Base-by-base conservation (phyloP, 2,329 filamentous ascomycete genomes). In the Venturiaceae sp. region DNA sequence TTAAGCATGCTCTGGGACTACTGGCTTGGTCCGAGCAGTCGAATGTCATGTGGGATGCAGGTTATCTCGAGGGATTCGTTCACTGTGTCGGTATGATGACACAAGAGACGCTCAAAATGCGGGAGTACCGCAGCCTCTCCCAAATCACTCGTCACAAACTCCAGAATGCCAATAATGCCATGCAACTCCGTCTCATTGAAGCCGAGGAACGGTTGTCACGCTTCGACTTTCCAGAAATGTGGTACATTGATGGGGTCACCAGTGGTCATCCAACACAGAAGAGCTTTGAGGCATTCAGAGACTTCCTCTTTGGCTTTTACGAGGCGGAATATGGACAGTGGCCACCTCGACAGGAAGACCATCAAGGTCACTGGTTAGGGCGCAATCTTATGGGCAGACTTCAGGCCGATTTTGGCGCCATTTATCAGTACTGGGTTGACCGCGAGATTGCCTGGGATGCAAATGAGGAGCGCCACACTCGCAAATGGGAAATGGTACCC, bases 341-440 rank as follows among this genome's bases (percentile, higher is more conserved):
- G 86, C 86, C 86, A 3, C 82, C 82, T 1, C 66, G 1, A 64
- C 63, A 14, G 63, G 68, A 26, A 63, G 68, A 37, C 30, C 64
- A 53, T 56, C 61, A 39, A 63, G 62, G 41, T 34, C 63, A 56
- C 37, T 88, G 85, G 85, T 74, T 88, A 13, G 85, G 80, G 4
- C 76, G 85, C 41, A 78, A 75, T 3, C 67, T 87, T 19, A 78
- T 78, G 1, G 75, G 78, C 52, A 74, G 74, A 2, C 67, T 89
- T n/a, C 83, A 86, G 62, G 75, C 74, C 33, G 86, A 88, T 63
- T 88, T 89, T 64, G 82, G 83, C 2, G 81, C 83, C 0, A 72
- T 89, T 1, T 89, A 89, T 64, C 85, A 88, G 64, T 87, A 86
- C 62, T 73, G 88, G 1, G 85, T 89, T 16, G 81, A 88, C 67